A percentile compares a stretch with the other conserved stretches of the same genome.
Conservation (phyloP, 2,329 filamentous ascomycete species). For the Fusarium buharicum region DNA sequence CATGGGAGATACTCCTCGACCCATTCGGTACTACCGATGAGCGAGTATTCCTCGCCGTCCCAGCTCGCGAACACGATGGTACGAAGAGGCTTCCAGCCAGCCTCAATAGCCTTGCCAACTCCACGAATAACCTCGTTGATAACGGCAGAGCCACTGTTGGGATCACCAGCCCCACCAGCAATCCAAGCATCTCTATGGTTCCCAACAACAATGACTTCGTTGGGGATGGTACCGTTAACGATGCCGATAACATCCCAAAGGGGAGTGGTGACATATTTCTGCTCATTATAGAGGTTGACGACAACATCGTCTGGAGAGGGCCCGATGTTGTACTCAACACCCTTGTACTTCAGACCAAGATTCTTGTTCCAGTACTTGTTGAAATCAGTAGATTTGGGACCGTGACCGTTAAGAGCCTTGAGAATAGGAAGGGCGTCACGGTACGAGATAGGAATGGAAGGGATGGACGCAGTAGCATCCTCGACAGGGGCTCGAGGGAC, state of each 20-base stretch:
- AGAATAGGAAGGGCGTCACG: conserved; percentile 85
- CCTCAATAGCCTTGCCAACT: conserved; percentile 75
- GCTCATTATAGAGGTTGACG: conserved; percentile 79
- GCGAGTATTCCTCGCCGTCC: conserved; percentile 86
- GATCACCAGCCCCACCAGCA: conserved; percentile 83
- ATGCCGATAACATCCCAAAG: conserved; percentile 93
- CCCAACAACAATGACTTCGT: conserved; percentile 90
- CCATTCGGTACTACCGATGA: conserved; percentile 91
- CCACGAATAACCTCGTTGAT: conserved; percentile 81
- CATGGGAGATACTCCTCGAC: conserved; percentile 89
- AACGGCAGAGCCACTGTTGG: conserved; percentile 83
- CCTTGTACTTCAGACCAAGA: conserved; percentile 79
- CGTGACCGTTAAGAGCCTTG: conserved; percentile 89
- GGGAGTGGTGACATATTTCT: conserved; percentile 83
- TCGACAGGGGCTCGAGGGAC: conserved; percentile 78
- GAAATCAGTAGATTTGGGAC: conserved; percentile 79
- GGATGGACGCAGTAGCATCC: conserved; percentile 80
- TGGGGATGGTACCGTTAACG: conserved; percentile 85
- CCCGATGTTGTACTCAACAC: conserved; percentile 85
- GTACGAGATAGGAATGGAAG: conserved; percentile 92
- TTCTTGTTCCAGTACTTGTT: conserved; percentile 76
- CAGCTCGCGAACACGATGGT: conserved; percentile 91
- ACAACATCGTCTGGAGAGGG: conserved; percentile 78
- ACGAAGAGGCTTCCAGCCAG: conserved; percentile 71
- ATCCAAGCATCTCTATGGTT: conserved; percentile 95